Conservation (phyloP, 2,329 filamentous ascomycete genomes). For the Pezicula neosporulosa region DNA sequence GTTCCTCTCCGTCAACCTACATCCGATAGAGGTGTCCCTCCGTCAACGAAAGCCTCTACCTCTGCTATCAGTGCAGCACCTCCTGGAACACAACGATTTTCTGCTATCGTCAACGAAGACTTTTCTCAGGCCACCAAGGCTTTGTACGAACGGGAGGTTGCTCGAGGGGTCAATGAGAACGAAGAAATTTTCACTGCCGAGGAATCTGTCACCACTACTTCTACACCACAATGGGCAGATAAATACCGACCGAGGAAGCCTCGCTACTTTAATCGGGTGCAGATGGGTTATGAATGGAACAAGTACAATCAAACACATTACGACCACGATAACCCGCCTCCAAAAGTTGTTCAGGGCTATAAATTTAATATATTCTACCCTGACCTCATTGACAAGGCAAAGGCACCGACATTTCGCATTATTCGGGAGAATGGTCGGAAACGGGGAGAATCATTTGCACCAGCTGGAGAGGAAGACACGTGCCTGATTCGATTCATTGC, state of each 20-base stretch:
- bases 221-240: slow-evolving; percentile 73
- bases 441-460: slow-evolving; percentile 86
- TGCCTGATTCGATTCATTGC: slow-evolving; percentile 95
- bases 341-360: slow-evolving; percentile 97
- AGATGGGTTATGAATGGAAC: slow-evolving; percentile 99
- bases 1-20: slow-evolving; percentile 53
- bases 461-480: slow-evolving; percentile 93
- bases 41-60: slow-evolving; percentile 31
- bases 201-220: slow-evolving; percentile 65
- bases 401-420: slow-evolving; percentile 93
- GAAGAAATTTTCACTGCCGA: slow-evolving; percentile 95
- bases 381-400: slow-evolving; percentile 90
- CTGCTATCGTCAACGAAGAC: slow-evolving; percentile 67
- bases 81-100: slow-evolving; percentile 64
- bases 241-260: slow-evolving; percentile 90
- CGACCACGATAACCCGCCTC: slow-evolving; percentile 95
- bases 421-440: slow-evolving; percentile 88
- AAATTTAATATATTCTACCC: slow-evolving; percentile 99
- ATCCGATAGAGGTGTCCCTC: slow-evolving; percentile 25
- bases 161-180: slow-evolving; percentile 85
- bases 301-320: slow-evolving; percentile 99
- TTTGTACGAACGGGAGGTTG: slow-evolving; percentile 88
- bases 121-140: slow-evolving; percentile 85
- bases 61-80: slow-evolving; percentile 40
- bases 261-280: slow-evolving; percentile 94